phyloP scores from a whole-genome alignment of 371 early-diverging fungal species.

The Zopfochytrium polystomum region DNA sequence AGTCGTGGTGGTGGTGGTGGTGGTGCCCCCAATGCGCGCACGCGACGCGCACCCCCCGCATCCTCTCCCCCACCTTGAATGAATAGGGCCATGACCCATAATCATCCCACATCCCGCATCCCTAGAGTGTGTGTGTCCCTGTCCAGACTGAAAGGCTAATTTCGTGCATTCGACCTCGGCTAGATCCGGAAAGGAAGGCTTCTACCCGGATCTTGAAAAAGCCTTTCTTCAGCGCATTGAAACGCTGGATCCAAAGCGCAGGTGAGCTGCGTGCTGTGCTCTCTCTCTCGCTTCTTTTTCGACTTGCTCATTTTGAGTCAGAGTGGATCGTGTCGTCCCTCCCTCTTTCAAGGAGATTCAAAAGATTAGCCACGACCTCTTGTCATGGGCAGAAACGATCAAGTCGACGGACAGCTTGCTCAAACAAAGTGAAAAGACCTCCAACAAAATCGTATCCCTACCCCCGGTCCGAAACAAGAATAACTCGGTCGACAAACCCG shows the following conservation, averaged over 20 bases:
- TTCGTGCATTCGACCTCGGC: background rate
- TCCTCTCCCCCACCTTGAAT: background rate
- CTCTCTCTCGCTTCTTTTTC: background rate
- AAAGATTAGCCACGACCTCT: background rate
- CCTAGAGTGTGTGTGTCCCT: background rate
- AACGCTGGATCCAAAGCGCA: constrained; percentile 14
- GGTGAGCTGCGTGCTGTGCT: background rate
- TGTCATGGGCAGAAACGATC: background rate
- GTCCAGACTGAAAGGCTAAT: background rate
- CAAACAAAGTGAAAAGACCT: background rate
- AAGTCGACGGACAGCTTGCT: constrained; percentile 3
- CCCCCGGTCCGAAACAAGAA: background rate
- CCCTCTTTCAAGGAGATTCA: background rate
- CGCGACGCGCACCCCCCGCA: no score
- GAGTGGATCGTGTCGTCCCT: background rate
- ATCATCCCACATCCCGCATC: background rate
- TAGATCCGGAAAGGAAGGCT: constrained; percentile 30
- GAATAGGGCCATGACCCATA: background rate
- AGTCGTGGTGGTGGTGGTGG: background rate
- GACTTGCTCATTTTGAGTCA: background rate
- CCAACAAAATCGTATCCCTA: background rate
- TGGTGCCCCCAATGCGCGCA: constrained; percentile 1
- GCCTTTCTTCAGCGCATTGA: constrained; percentile 19
- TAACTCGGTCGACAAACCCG: background rate
- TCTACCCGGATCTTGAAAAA: constrained; percentile 23